Conservation (phyloP, 805 yeast species). For the Cyberlindnera americana region DNA sequence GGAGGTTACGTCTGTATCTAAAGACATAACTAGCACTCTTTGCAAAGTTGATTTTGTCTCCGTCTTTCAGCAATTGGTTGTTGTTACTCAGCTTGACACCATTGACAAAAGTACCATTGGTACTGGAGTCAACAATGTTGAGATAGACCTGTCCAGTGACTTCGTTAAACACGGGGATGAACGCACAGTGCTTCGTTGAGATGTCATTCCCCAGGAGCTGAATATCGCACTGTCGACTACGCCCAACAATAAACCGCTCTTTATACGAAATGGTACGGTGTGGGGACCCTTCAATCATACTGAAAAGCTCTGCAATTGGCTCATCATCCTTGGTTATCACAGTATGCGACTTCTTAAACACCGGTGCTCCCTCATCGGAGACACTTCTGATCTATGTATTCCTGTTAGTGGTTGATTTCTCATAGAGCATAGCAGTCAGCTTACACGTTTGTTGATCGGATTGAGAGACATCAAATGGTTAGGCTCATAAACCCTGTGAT, state of each 20-base stretch:
- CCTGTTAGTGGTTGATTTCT: not conserved
- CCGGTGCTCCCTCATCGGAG: conserved; percentile 15
- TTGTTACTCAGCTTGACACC: conserved; percentile 47
- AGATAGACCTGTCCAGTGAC: conserved; percentile 34
- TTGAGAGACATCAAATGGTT: conserved; percentile 6
- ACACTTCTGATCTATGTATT: conserved; percentile 5
- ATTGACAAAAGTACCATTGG: conserved; percentile 69
- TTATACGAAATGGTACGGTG: conserved; percentile 32
- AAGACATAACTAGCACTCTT: conserved; percentile 50
- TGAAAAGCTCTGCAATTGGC: conserved; percentile 19
- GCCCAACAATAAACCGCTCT: conserved; percentile 40
- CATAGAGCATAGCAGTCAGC: not conserved
- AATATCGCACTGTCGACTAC: conserved; percentile 60
- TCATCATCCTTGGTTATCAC: not conserved
- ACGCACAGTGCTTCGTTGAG: conserved; percentile 61
- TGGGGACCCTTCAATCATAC: conserved; percentile 9
- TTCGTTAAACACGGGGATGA: conserved; percentile 40
- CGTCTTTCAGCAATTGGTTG: conserved; percentile 50
- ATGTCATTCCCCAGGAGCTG: conserved; percentile 53
- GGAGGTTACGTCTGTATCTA: conserved; percentile 33
- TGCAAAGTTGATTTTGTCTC: conserved; percentile 60
- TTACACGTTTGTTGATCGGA: conserved; percentile 2
- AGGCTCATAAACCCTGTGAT: too few species aligned
- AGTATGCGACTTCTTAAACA: conserved; percentile 19
- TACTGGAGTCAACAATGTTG: conserved; percentile 48